Percentiles rank a stretch among this genome's conserved stretches.
Conservation (phyloP, 2,329 filamentous ascomycete species). For the Paraphoma sp. region DNA sequence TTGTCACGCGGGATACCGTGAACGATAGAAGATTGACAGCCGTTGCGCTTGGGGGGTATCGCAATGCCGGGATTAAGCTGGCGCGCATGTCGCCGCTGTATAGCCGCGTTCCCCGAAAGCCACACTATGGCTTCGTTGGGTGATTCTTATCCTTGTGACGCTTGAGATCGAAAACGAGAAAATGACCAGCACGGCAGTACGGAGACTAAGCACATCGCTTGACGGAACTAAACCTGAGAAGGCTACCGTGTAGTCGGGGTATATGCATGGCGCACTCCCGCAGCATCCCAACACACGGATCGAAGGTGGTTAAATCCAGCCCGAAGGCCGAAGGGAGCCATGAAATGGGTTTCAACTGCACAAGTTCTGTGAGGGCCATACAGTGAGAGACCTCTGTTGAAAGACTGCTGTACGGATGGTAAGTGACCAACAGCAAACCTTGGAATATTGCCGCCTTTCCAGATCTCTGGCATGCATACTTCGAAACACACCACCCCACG, state of each 20-base stretch:
- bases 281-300: not conserved
- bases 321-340: not conserved
- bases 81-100: not conserved
- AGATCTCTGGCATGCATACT: not conserved
- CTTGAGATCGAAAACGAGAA: constrained; percentile 2
- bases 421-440: not conserved
- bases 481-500: not conserved
- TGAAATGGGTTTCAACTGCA: not conserved
- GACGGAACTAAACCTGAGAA: not conserved
- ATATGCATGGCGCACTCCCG: not conserved
- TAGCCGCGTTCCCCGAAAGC: constrained; percentile 13
- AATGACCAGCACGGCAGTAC: constrained; percentile 5
- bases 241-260: not conserved
- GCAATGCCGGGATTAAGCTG: constrained; percentile 4
- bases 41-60: constrained; percentile 10
- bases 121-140: constrained; percentile 4
- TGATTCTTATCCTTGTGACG: not conserved
- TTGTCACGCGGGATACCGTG: constrained; percentile 3
- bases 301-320: not conserved
- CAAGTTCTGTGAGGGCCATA: not conserved
- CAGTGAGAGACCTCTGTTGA: not conserved
- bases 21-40: constrained; percentile 2
- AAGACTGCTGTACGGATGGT: not conserved
- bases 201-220: not conserved
- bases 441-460: not conserved